A percentile compares a stretch with the other conserved stretches of the same genome.
Evolutionary conservation across 345 rosid species (phyloP).

Genomic region (Syzygium aromaticum): DNA sequence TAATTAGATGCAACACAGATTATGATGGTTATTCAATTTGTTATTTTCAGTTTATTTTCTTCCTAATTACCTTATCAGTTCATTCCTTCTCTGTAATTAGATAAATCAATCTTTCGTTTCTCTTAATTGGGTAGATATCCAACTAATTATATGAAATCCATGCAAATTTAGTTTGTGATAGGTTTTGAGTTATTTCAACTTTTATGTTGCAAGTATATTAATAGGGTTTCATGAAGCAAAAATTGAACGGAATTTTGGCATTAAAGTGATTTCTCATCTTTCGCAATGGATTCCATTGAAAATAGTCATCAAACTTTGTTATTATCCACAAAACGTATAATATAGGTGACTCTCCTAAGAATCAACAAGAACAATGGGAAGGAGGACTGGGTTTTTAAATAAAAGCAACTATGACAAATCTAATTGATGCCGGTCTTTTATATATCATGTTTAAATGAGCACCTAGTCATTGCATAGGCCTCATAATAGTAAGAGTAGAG

Average conservation of each 20-base stretch:
- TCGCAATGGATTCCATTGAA: too few species aligned
- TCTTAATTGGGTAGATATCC: background rate
- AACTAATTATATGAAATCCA: background rate
- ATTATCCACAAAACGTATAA: fast-evolving
- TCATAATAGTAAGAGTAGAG: too few species aligned
- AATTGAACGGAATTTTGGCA: background rate
- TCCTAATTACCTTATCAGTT: background rate
- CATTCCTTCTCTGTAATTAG: background rate
- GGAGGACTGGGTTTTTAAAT: fast-evolving
- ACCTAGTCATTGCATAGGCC: background rate
- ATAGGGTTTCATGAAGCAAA: background rate
- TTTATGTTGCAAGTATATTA: background rate
- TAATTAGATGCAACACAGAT: background rate
- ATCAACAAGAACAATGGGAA: background rate
- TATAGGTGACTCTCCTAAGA: background rate
- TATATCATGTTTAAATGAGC: too few species aligned
- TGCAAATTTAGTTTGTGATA: background rate
- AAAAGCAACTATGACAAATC: background rate
- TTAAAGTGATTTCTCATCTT: background rate
- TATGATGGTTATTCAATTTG: background rate
- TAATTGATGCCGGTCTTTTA: fast-evolving
- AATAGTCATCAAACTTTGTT: background rate
- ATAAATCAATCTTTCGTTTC: background rate
- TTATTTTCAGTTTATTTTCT: background rate
- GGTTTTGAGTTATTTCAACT: background rate